Evolutionary conservation across 2,329 filamentous ascomycete species (phyloP), one percentile per base, ranked within the genome.

Genomic region (Aspergillus tanneri): DNA sequence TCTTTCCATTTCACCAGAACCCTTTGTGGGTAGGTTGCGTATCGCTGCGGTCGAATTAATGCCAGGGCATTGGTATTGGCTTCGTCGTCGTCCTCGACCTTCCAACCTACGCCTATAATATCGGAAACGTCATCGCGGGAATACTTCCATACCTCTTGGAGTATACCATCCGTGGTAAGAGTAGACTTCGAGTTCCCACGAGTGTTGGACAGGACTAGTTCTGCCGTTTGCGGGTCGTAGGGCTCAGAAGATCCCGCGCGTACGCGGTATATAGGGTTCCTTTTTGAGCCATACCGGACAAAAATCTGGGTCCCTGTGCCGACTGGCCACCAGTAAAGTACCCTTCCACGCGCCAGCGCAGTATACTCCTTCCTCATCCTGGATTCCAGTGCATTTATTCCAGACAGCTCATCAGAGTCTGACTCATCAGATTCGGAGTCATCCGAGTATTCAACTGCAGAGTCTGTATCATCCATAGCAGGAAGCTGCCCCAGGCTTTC

Each of bases 361-460:
- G 24, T 40, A 19, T 44, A 45, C 14, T 44, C 47, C 25, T 45
- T 39, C 4, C 41, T 24, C 35, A 45, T 87, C 22, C 37, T 40
- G 22, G 37, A 40, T 14, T 40, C 37, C 5, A 40, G 16, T 3
- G n/a, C 35, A 18, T 37, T 5, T 19, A 37, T 37, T 14, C 21
- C 37, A 4, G n/a, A 19, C 2, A 39, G 12, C 6, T 24, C 21
- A 9, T 39, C 21, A n/a, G 16, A 2, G 25, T 25, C 37, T 22
- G 37, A 40, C 2, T 40, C 37, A 11, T 40, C 37, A 3, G 37
- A 40, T 22, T 40, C 37, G 7, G 37, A 40, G 2, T 10, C 21
- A 3, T 40, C 21, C 5, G 11, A 2, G 21, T 40, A 40, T 5
- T 4, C 11, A 3, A 40, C 21, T 23, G 37, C 37, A n/a, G 37